A percentile compares a stretch with the other conserved stretches of the same genome.
Conservation (phyloP, 306 rosid species). For the Sophora flavescens region DNA sequence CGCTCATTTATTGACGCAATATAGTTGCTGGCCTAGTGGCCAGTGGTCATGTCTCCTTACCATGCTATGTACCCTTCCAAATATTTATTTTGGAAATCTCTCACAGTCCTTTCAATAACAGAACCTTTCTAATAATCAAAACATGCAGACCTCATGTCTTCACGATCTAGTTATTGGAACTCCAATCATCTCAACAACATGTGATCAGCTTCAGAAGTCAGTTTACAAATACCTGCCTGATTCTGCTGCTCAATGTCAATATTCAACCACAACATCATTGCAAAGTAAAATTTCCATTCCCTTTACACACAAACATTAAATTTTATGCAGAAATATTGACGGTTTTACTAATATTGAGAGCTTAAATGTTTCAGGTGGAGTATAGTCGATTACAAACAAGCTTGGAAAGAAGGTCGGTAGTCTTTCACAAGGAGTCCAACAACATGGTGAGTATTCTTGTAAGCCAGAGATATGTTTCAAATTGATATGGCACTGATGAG, state of each 20-base stretch:
- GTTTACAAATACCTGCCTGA: constrained; percentile 47
- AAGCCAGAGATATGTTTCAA: not conserved
- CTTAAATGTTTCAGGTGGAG: too few species aligned
- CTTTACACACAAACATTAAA: not conserved
- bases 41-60: too few species aligned
- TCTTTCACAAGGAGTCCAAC: not conserved
- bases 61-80: too few species aligned
- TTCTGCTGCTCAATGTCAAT: constrained; percentile 40
- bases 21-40: too few species aligned
- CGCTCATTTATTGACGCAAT: too few species aligned
- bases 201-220: constrained; percentile 45
- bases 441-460: constrained; percentile 33
- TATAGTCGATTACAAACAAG: too few species aligned
- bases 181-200: constrained; percentile 44
- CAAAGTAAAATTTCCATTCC: constrained; percentile 40
- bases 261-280: constrained; percentile 39
- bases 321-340: not conserved
- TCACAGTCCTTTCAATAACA: constrained; percentile 8
- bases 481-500: not conserved
- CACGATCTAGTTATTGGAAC: constrained; percentile 55
- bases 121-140: constrained; percentile 5
- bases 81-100: too few species aligned
- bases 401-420: too few species aligned
- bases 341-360: not conserved
- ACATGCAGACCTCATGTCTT: constrained; percentile 58